Base-by-base conservation (phyloP, 2,329 filamentous ascomycete genomes). In the Macroventuria anomochaeta region DNA sequence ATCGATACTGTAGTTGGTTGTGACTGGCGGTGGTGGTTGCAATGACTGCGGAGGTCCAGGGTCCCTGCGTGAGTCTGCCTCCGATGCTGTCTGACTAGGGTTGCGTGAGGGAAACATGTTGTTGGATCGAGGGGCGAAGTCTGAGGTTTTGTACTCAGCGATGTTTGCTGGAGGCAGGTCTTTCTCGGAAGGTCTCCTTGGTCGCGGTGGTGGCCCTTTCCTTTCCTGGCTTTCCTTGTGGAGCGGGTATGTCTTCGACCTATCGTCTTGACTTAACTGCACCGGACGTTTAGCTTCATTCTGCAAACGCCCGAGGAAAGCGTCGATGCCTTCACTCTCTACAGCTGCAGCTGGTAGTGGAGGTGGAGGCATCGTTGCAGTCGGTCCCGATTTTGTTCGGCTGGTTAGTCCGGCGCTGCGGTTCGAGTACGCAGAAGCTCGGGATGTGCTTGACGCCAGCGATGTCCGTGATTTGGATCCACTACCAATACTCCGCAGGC, bases 291-390 rank as follows among this genome's bases (percentile, higher is more conserved):
- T 62, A 3, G 67, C 67, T 40, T 75, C 71, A 15, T 69, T 69
- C 48, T 76, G 70, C 28, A 76, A 55, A 12, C 70, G 68, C 29
- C 69, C 62, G 12, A 76, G 56, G 46, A 76, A 76, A 12, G 65
- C 67, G 50, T 76, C 74, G 18, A 77, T 75, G 10, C 72, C 71
- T 53, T 75, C 71, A 2, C 58, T 46, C 33, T 65, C 58, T 17
- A 66, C 59, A 29, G 62, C 55, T 12, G 64, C 51, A 28, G 64
- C 52, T 25, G 59, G 61, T 23, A 66, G 55, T 2, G 65, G 63
- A n/a, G 65, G 67, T 21, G 43, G 21, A 20, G 32, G 18, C 33
- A 34, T 44, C 32, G 61, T 62, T 26, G 63, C 48, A 50, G 48
- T 34, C 37, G 31, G 39, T 39, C 29, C 36, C 21, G 50, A 48